These are phyloP conservation scores for Tephrocybe sp. DNA, from an alignment of 768 basidiomycete genomes.

Conservation along the genomic window DNA sequence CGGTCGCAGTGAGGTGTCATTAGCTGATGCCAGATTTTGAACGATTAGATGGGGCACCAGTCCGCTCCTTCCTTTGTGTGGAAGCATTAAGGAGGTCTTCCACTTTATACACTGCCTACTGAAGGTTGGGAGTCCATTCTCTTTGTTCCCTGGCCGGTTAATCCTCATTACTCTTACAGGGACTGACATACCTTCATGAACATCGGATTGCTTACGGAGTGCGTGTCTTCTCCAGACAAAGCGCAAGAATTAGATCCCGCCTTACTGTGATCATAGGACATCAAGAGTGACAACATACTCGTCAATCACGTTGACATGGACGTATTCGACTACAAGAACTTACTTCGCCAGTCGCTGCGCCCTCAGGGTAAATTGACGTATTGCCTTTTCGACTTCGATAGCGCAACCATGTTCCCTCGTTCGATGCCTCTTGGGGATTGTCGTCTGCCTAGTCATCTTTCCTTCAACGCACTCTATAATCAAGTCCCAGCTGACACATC, in stretches of 20 bases:
- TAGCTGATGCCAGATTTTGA: not conserved
- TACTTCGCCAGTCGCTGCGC: conserved; percentile 4
- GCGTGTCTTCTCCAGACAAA: not conserved
- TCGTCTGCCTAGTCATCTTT: conserved; percentile 9
- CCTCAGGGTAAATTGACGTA: conserved; percentile 15
- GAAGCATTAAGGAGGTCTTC: conserved; percentile 10
- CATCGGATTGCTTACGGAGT: conserved; percentile 22
- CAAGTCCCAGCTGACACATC: conserved; percentile 12
- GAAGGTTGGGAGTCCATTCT: conserved; percentile 15
- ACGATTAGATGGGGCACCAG: conserved; percentile 16
- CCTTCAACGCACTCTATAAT: not conserved
- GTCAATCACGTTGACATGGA: conserved; percentile 14
- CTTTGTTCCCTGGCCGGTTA: not conserved
- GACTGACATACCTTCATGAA: conserved; percentile 19
- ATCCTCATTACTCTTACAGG: conserved; percentile 9
- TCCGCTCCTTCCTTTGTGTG: not conserved
- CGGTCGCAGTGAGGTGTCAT: not conserved
- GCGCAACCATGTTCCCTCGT: conserved; percentile 16
- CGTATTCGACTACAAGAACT: not conserved
- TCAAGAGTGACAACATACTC: conserved; percentile 16
- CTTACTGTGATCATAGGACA: conserved; percentile 5
- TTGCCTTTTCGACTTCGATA: conserved; percentile 22
- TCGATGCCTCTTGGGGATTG: conserved; percentile 7
- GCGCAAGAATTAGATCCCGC: not conserved
- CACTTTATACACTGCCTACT: conserved; percentile 18